phyloP scores from a whole-genome alignment of 2,329 filamentous ascomycete species.

The Hymenoscyphus scutula region DNA sequence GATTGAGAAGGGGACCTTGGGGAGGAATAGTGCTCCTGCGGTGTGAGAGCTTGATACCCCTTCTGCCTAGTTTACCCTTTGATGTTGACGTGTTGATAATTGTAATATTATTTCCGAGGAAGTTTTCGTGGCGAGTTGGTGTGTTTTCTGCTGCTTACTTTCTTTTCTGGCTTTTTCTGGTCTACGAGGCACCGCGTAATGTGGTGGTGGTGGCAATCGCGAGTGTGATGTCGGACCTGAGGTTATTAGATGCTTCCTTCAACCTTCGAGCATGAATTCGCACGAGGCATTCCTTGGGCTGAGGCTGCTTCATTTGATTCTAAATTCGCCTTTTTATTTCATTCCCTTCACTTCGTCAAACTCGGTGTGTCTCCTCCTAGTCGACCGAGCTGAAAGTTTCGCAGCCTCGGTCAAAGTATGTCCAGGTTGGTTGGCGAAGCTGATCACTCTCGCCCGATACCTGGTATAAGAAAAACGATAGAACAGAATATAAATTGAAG shows the following conservation, averaged over 20 bases:
- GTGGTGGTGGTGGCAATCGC: background rate
- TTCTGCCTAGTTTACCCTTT: background rate
- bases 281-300: too few relatives aligned
- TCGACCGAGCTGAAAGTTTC: too few relatives aligned
- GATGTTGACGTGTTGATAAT: background rate
- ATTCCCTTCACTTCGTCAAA: too few relatives aligned
- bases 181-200: background rate
- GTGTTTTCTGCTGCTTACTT: background rate
- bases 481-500: too few relatives aligned
- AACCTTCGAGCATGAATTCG: background rate
- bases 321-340: too few relatives aligned
- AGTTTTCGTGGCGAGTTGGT: background rate
- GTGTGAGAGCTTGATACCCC: constrained; percentile 1
- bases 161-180: background rate
- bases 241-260: background rate
- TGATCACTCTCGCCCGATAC: too few relatives aligned
- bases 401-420: too few relatives aligned
- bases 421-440: too few relatives aligned
- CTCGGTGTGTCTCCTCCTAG: too few relatives aligned
- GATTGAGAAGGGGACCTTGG: constrained; percentile 58
- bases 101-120: background rate
- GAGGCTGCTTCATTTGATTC: too few relatives aligned
- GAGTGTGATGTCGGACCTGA: background rate
- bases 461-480: too few relatives aligned
- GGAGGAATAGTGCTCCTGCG: constrained; percentile 25